Evolutionary conservation across 495 filamentous ascomycete species (phyloP), one percentile per base, ranked within the genome.

Genomic region (Penicillium lividum): DNA sequence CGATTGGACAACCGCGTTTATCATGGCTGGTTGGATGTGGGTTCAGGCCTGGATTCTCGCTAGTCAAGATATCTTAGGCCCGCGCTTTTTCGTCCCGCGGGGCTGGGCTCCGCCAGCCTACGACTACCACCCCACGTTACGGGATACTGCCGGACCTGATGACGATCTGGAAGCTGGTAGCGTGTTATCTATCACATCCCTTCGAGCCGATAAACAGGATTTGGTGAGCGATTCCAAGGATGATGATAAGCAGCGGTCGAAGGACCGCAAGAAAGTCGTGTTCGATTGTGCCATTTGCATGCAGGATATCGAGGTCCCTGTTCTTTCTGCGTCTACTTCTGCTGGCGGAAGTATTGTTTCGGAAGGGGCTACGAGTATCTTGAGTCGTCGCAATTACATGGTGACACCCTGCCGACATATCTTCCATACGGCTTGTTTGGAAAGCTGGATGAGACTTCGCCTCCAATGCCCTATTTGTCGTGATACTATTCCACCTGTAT

Each of bases 221-320:
- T 57, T 68, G 25, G 62, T 71, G 45, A 58, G 73, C 68, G 71
- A 76, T 57, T 51, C 71, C 48, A 64, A 72, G 58, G 74, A 74
- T 31, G 70, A 73, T 31, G 73, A 75, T 51, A 75, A 71, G 50
- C 67, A 68, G 2, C 67, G 72, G 18, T 56, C 68, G 27, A 73
- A 72, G 59, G 73, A 76, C 52, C 80, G 73, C 33, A 84, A 85
- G 57, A 83, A 83, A 73, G 81, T 79, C 45, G 65, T 86, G 5
- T 89, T 93, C 54, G 93, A 98, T 67, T 98, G 94, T 69, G 93
- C 93, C 3, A 96, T 98, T 54, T 98, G 94, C 67, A 88, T 93
- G 73, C 89, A 97, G 73, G 82, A 86, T 27, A 85, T 98, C 11
- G 91, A 96, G 61, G 92, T 97, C 7, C 91, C 91, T 1, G 86